Conservation (phyloP, 345 rosid species). For the Erodium maritimum region DNA sequence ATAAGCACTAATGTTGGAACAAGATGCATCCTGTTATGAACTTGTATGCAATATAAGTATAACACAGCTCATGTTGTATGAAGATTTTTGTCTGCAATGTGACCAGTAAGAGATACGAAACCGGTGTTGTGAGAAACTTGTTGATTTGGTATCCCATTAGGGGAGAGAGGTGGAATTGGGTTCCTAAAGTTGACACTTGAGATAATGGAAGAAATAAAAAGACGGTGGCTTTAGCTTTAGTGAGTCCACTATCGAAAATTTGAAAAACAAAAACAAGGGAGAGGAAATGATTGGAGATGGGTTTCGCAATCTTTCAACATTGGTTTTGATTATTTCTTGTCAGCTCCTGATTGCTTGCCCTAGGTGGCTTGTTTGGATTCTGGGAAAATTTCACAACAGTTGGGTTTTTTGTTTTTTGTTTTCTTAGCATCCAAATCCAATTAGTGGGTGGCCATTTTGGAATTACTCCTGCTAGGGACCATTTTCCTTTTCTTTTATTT, state of each 20-base stretch:
- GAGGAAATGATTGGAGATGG: slow-evolving; percentile 18
- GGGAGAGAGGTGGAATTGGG: background rate
- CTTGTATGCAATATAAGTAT: too few relatives aligned
- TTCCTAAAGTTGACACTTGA: background rate
- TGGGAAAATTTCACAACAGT: slow-evolving; percentile 7
- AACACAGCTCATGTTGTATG: too few relatives aligned
- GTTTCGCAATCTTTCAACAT: slow-evolving; percentile 11
- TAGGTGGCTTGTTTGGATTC: slow-evolving; percentile 17
- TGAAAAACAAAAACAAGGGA: background rate
- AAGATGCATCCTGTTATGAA: too few relatives aligned
- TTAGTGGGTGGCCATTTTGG: slow-evolving; percentile 27
- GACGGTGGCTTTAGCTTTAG: background rate
- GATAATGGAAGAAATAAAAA: background rate
- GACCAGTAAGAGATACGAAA: too few relatives aligned
- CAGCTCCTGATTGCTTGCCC: slow-evolving; percentile 10
- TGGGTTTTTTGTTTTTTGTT: background rate
- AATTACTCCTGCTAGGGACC: slow-evolving; percentile 17
- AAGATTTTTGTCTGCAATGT: too few relatives aligned
- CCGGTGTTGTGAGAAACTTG: too few relatives aligned
- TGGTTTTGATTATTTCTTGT: slow-evolving; percentile 12
- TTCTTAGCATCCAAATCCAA: slow-evolving; percentile 1
- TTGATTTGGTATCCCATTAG: slow-evolving; percentile 7
- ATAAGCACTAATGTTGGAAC: too few relatives aligned
- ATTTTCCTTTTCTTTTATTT: background rate
- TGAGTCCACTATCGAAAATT: background rate